Evolutionary conservation across 1,284 basidiomycete genomes (phyloP).

Genomic region (Leccinum discolor): DNA sequence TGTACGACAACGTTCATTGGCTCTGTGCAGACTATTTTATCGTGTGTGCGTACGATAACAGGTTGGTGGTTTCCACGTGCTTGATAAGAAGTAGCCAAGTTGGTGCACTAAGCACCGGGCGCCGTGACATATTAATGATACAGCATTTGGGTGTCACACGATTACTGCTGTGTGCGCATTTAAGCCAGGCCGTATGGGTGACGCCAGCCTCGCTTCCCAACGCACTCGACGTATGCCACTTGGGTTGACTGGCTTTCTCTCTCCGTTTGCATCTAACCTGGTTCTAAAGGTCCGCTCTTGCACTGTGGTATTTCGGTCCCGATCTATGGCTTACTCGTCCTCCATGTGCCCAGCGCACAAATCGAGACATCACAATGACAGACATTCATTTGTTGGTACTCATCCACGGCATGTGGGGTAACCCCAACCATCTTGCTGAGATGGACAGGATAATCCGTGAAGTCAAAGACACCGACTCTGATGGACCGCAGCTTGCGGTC

Average conservation of each 20-base stretch:
- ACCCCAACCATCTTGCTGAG: slow-evolving; percentile 53
- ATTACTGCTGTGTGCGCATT: background rate
- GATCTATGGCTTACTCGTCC: slow-evolving; percentile 1
- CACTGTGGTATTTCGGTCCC: background rate
- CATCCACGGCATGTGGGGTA: slow-evolving; percentile 87
- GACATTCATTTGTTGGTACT: slow-evolving; percentile 64
- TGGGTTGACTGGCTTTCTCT: background rate
- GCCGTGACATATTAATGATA: slow-evolving; percentile 3
- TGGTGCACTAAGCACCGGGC: background rate
- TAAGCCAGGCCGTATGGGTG: slow-evolving; percentile 3
- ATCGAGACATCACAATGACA: slow-evolving; percentile 22
- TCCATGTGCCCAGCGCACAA: background rate
- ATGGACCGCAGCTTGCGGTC: slow-evolving; percentile 43
- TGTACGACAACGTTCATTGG: background rate
- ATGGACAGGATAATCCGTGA: slow-evolving; percentile 46
- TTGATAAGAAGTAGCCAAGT: background rate
- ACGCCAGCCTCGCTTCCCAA: slow-evolving; percentile 9
- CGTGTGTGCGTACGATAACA: background rate
- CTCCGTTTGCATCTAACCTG: background rate
- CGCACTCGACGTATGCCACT: slow-evolving; percentile 6
- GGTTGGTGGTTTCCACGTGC: background rate
- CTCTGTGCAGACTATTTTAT: slow-evolving; percentile 4
- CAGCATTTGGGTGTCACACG: slow-evolving; percentile 1
- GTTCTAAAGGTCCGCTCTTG: slow-evolving; percentile 5
- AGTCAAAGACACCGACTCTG: slow-evolving; percentile 24